These are phyloP conservation scores for Reutealis trisperma DNA, from an alignment of 345 rosid species.

Conservation along the genomic window DNA sequence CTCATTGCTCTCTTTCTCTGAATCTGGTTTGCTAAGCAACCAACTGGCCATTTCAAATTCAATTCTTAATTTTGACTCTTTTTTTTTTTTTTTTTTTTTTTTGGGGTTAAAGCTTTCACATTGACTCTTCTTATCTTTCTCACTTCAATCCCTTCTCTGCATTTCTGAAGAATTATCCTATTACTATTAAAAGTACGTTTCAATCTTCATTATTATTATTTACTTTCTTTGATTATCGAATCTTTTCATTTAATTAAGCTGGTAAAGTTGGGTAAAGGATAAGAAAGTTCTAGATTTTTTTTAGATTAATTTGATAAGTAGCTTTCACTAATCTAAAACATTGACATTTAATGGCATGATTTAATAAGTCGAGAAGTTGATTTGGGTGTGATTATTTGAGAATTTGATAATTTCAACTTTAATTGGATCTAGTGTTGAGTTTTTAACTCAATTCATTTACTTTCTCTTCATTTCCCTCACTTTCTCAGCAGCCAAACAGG, in stretches of 20 bases:
- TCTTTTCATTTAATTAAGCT: background rate
- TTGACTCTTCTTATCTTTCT: background rate
- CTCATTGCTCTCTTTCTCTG: background rate
- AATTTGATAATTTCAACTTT: background rate
- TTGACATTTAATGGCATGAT: conserved; percentile 5
- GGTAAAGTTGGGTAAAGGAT: background rate
- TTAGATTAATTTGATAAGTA: background rate
- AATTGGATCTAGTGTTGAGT: conserved; percentile 10
- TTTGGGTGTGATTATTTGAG: background rate
- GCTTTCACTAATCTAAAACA: background rate
- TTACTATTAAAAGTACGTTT: background rate
- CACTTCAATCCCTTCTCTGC: conserved; percentile 1
- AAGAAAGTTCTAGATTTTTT: background rate
- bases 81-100: background rate
- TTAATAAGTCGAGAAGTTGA: background rate
- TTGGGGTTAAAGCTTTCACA: background rate
- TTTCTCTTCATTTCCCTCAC: background rate
- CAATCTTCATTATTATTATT: background rate
- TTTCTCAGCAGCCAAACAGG: background rate
- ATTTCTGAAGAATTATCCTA: background rate
- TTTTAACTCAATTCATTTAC: background rate
- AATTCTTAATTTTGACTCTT: background rate
- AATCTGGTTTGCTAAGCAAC: background rate
- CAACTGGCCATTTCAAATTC: conserved; percentile 1
- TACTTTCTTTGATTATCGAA: background rate